Conservation (phyloP, 139 green algal species). For the Prasinococcaceae sp. region DNA sequence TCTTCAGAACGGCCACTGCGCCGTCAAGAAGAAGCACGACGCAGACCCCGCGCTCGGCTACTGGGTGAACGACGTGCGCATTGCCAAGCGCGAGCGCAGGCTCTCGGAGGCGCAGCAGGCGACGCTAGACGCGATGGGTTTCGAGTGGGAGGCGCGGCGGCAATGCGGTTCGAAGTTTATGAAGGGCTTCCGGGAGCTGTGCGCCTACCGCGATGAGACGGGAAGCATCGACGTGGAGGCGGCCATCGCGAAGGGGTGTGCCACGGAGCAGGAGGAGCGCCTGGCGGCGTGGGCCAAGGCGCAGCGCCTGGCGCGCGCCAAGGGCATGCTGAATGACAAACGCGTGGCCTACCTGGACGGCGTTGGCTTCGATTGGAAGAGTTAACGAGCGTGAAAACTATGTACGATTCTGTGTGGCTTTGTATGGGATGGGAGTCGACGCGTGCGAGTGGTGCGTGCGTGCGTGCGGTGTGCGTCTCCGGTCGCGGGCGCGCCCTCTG, state of each 20-base stretch:
- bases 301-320: slow-evolving; percentile 1
- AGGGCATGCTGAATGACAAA: slow-evolving; percentile 2
- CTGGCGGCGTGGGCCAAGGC: neutral
- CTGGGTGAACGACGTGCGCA: slow-evolving; percentile 6
- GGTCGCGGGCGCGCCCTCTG: no score
- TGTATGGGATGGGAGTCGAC: no score
- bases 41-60: slow-evolving; percentile 1
- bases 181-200: neutral
- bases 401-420: no score
- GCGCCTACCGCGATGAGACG: neutral
- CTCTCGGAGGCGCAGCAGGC: neutral
- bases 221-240: neutral
- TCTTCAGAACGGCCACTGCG: neutral
- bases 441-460: no score
- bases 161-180: slow-evolving; percentile 4
- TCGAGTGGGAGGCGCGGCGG: neutral
- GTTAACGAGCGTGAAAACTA: no score
- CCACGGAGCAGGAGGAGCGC: no score
- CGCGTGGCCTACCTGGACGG: slow-evolving; percentile 4
- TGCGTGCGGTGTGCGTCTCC: no score
- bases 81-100: neutral
- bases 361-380: slow-evolving; percentile 3
- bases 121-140: neutral
- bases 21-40: slow-evolving; percentile 11
- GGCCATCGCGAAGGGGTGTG: neutral